Evolutionary conservation across 306 rosid species (phyloP), one percentile per base, ranked within the genome.

Genomic region (Prinsepia uniflora): DNA sequence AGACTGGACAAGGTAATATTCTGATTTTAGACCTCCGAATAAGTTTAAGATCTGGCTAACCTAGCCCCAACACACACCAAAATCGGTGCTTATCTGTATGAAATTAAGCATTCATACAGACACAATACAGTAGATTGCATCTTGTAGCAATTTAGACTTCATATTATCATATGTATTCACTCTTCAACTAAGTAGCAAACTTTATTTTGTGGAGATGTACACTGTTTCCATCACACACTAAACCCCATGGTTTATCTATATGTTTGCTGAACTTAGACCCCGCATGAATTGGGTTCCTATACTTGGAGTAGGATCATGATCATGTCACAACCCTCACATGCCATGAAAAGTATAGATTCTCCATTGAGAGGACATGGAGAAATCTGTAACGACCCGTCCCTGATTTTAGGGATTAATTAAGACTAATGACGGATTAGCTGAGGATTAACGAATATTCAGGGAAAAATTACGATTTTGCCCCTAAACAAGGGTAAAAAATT

Each of bases 201-300:
- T 14, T 19, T 14, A 10, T 20, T 52, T 68, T 52, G 3, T 1
- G 4, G 8, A 17, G 43, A 14, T 5, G 54, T 20, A 42, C 7
- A 6, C 8, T 7, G 53, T 41, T 46, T 20, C 42, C 15, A 42
- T 19, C 22, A 69, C 41, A 53, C 41, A 40, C 63, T 40, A 8
- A 13, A 14, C 8, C 8, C 10, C 8, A 54, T 8, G 6, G 52
- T 39, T 13, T 70, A 41, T 70, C 65, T 55, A 6, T 53, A 18
- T 5, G n/a, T 49, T 20, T 67, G 72, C 34, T 34, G 18, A 66
- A 48, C 45, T 8, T 66, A 30, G 44, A 67, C 65, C 54, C 56
- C 39, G 0, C 34, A 41, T 30, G 36, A 30, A 30, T 19, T 40
- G 63, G 42, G 15, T 3, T 41, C 73, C 68, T 18, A 19, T 44